phyloP scores from a whole-genome alignment of 192 early-diverging fungal genomes.

The Geranomyces michiganensis region DNA sequence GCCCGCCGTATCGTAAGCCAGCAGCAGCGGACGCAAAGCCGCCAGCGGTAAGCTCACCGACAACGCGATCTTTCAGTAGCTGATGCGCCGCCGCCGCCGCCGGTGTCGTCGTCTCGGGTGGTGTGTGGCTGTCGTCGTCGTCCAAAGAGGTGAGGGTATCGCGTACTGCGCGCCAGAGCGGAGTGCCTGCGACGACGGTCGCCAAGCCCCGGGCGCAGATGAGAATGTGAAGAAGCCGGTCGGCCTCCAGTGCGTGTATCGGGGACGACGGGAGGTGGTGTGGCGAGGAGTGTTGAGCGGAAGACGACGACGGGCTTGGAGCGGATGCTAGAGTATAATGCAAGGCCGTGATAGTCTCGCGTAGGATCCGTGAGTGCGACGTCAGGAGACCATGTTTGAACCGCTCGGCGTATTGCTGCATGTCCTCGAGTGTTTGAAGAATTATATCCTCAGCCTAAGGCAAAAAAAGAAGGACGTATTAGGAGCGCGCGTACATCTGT shows the following conservation, averaged over 20 bases:
- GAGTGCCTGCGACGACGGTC: slow-evolving; percentile 11
- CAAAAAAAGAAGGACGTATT: not conserved
- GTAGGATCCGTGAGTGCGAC: not conserved
- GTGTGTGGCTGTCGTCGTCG: too few relatives aligned
- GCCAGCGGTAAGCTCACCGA: not conserved
- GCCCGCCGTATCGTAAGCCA: not conserved
- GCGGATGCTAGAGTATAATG: not conserved
- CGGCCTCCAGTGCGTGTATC: not conserved
- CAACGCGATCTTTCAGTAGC: not conserved
- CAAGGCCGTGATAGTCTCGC: slow-evolving; percentile 5
- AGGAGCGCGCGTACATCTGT: too few relatives aligned
- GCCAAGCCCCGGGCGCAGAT: slow-evolving; percentile 28
- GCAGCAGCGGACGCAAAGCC: slow-evolving; percentile 1
- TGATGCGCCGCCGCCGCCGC: not conserved
- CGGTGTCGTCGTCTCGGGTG: not conserved
- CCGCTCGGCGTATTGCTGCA: slow-evolving; percentile 9
- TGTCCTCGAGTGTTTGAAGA: slow-evolving; percentile 11
- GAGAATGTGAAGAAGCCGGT: slow-evolving; percentile 26
- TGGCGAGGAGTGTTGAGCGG: not conserved
- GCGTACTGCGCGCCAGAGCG: slow-evolving; percentile 17
- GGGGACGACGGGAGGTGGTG: not conserved
- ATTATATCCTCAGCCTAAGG: slow-evolving; percentile 23
- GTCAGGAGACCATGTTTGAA: slow-evolving; percentile 25
- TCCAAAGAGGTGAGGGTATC: not conserved
- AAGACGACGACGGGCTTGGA: not conserved